Evolutionary conservation across 2,329 filamentous ascomycete genomes (phyloP).

Genomic region (Xylariales sp.): DNA sequence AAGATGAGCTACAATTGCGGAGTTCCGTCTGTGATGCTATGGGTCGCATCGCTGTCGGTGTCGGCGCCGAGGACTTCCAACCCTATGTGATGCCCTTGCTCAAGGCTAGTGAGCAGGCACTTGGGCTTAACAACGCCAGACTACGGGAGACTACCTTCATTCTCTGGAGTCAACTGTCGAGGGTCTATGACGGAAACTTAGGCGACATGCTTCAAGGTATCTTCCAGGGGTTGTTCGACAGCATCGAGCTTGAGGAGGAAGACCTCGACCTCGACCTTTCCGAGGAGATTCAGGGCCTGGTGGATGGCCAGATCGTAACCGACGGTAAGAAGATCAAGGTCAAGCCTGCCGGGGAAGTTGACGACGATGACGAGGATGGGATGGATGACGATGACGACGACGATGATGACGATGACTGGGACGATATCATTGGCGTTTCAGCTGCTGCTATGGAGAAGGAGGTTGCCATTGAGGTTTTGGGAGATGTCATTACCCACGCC

Average conservation of each 20-base stretch:
- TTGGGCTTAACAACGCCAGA: constrained; percentile 81
- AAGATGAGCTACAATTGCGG: constrained; percentile 85
- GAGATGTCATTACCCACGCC: constrained; percentile 76
- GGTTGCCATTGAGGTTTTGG: constrained; percentile 90
- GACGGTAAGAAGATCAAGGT: constrained; percentile 84
- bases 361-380: constrained; percentile 53
- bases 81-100: constrained; percentile 88
- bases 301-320: constrained; percentile 52
- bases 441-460: constrained; percentile 94
- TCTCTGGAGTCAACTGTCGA: constrained; percentile 89
- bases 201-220: constrained; percentile 73
- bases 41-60: constrained; percentile 85
- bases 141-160: constrained; percentile 97
- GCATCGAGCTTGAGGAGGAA: constrained; percentile 82
- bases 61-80: constrained; percentile 81
- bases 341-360: constrained; percentile 43
- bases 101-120: constrained; percentile 85
- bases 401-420: constrained; percentile 80
- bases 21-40: constrained; percentile 89
- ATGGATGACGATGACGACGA: constrained; percentile 67
- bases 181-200: constrained; percentile 85
- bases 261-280: constrained; percentile 72
- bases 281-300: constrained; percentile 45
- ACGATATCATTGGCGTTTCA: constrained; percentile 78
- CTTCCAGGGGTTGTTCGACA: constrained; percentile 75